phyloP scores from a whole-genome alignment of 192 early-diverging fungal species.

The Anaeromyces robustus region DNA sequence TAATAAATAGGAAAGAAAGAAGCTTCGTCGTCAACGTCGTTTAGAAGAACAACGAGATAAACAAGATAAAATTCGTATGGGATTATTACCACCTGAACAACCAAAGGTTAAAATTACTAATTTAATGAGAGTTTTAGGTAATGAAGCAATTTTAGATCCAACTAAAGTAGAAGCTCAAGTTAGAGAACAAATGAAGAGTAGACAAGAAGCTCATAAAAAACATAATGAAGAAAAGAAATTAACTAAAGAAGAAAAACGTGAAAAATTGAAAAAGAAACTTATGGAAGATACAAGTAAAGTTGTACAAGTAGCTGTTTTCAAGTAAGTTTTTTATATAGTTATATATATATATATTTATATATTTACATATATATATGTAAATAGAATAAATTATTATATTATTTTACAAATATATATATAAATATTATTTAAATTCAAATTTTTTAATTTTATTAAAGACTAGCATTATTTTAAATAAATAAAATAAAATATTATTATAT shows the following conservation, averaged over 20 bases:
- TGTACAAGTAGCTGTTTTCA: constrained; percentile 70
- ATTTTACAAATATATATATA: no score
- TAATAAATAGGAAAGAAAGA: constrained; percentile 63
- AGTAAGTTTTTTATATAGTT: constrained; percentile 21
- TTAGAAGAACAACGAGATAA: constrained; percentile 77
- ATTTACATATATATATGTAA: no score
- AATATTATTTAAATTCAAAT: no score
- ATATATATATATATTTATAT: no score
- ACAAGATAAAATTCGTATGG: constrained; percentile 85
- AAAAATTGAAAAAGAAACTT: constrained; percentile 60
- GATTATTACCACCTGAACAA: constrained; percentile 77
- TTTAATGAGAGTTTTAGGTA: constrained; percentile 88
- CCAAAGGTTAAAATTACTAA: constrained; percentile 85
- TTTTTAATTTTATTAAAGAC: no score
- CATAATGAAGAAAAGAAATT: constrained; percentile 70
- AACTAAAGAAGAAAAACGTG: constrained; percentile 68
- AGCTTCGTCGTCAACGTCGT: constrained; percentile 75
- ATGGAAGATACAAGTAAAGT: constrained; percentile 50
- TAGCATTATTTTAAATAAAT: no score
- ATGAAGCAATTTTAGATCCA: constrained; percentile 86
- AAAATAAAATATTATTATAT: no score
- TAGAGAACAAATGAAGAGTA: constrained; percentile 65
- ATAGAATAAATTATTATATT: no score
- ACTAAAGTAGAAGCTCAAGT: constrained; percentile 87
- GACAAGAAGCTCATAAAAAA: constrained; percentile 64